These are phyloP conservation scores for Escallonia rubra DNA, from an alignment of 129 eudicot species.

Conservation along the genomic window DNA sequence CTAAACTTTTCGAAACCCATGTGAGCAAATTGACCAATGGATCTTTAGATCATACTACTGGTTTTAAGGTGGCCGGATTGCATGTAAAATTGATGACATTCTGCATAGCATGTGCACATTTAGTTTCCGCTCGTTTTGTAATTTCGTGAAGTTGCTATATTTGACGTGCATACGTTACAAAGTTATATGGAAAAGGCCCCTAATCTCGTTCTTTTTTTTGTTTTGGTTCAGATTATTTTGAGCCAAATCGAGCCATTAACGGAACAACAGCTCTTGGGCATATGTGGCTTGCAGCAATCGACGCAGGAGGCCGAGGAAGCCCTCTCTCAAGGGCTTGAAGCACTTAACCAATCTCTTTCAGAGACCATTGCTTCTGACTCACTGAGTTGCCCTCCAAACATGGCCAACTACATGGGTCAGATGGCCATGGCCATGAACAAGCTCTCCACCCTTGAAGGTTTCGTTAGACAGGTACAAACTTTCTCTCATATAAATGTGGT, in stretches of 20 bases:
- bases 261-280: slow-evolving; percentile 77
- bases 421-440: slow-evolving; percentile 88
- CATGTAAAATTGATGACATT: too few species aligned
- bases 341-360: slow-evolving; percentile 59
- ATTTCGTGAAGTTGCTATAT: too few species aligned
- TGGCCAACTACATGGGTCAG: slow-evolving; percentile 87
- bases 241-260: slow-evolving; percentile 86
- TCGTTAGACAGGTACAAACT: slow-evolving; percentile 68
- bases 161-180: too few species aligned
- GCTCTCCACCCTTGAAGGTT: slow-evolving; percentile 75
- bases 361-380: slow-evolving; percentile 80
- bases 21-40: too few species aligned
- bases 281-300: slow-evolving; percentile 75
- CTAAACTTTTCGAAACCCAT: too few species aligned
- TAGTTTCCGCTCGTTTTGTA: too few species aligned
- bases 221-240: slow-evolving; percentile 41
- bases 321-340: slow-evolving; percentile 69
- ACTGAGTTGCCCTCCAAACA: slow-evolving; percentile 64
- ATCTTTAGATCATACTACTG: too few species aligned
- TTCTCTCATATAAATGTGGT: neutral
- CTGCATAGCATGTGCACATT: too few species aligned
- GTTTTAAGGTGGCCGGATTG: too few species aligned
- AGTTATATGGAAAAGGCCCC: too few species aligned
- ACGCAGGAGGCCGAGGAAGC: slow-evolving; percentile 88
- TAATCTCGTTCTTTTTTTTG: too few species aligned